phyloP scores from a whole-genome alignment of 306 rosid species.

The Argentina anserina region DNA sequence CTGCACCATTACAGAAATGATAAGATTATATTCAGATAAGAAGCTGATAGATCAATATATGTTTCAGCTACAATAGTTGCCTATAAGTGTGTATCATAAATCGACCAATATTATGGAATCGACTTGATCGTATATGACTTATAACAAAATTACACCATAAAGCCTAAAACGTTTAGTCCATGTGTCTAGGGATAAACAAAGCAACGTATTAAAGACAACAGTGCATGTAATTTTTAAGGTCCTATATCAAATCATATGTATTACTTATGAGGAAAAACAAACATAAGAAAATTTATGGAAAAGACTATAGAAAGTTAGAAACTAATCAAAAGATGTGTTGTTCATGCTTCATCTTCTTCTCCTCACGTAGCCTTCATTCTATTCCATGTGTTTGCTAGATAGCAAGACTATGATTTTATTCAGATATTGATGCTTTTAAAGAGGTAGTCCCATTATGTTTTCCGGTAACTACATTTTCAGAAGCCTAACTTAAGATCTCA shows the following conservation, averaged over 20 bases:
- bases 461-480: neutral
- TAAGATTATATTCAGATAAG: too few species aligned
- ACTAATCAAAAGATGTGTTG: neutral
- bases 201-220: too few species aligned
- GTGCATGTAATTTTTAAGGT: too few species aligned
- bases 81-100: too few species aligned
- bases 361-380: neutral
- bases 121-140: neutral
- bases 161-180: neutral
- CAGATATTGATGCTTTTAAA: neutral
- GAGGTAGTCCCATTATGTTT: neutral
- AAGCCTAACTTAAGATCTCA: neutral
- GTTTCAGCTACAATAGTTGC: too few species aligned
- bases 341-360: neutral
- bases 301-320: neutral
- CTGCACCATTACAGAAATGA: too few species aligned
- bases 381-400: neutral
- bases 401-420: slow-evolving; percentile 1
- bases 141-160: neutral
- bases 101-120: too few species aligned
- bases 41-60: too few species aligned
- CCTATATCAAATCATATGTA: neutral
- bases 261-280: neutral
- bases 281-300: neutral
- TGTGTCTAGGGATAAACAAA: too few species aligned